Evolutionary conservation across 2,329 filamentous ascomycete genomes (phyloP), one percentile per base, ranked within the genome.

Genomic region (Fusarium bactridioides): DNA sequence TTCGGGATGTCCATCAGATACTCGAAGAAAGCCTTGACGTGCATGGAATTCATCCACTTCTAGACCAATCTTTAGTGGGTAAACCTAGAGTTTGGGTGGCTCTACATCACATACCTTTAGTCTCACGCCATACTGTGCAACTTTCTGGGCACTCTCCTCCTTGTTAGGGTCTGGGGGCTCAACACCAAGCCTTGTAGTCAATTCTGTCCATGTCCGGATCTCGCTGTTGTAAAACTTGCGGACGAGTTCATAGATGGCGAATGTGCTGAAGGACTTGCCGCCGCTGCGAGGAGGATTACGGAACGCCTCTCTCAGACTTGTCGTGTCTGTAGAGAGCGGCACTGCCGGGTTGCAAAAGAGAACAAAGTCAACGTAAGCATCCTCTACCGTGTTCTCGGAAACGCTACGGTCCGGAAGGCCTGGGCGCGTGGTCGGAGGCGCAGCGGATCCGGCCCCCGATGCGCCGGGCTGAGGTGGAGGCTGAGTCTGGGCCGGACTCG

Each of bases 1-100:
- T 97, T 94, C 31, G 88, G 84, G 72, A 94, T 94, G 54, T 90
- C 90, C 70, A 95, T 86, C 25, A 97, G 89, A 79, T 94, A 98
- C 79, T 97, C 94, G 78, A 97, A 98, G 80, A 98, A 98, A 16
- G 94, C 93, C 84, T 97, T 94, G 58, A 97, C 90, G 80, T 97
- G 95, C 92, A 97, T 95, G 10, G 94, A 95, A 79, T 94, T 94
- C 93, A 98, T 96, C 95, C 95, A 98, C 78, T 95, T 91, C 93
- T 93, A 76, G 43, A 51, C n/a, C 50, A 8, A 16, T 43, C 74
- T 63, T 69, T 70, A 69, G 33, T 33, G 44, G 55, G 54, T 18
- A 50, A 37, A 33, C 47, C 27, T 50, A 55, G 38, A 37, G 33
- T 47, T 55, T 23, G 58, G 48, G 60, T 41, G 56, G 64, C 44